Percentiles rank a stretch among this genome's conserved stretches.
Evolutionary conservation across 306 rosid species (phyloP).

Genomic region (Lotus japonicus): DNA sequence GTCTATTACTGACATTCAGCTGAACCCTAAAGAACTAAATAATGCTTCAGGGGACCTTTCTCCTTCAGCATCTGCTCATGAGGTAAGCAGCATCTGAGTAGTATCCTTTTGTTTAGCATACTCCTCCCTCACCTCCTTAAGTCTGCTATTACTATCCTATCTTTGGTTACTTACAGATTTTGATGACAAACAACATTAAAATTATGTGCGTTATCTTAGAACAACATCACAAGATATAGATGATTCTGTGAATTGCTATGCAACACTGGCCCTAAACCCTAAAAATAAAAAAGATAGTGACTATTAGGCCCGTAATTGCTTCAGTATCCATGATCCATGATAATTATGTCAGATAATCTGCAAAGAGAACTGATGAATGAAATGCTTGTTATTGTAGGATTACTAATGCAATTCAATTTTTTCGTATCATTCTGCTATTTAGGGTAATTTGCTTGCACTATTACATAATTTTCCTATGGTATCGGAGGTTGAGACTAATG

Average conservation of each 20-base stretch:
- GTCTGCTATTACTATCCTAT: not conserved
- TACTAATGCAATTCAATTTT: not conserved
- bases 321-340: not conserved
- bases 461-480: not conserved
- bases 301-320: not conserved
- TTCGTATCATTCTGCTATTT: not conserved
- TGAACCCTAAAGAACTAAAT: slow-evolving; percentile 50
- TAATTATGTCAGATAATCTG: not conserved
- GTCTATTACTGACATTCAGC: slow-evolving; percentile 55
- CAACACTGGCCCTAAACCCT: too few species aligned
- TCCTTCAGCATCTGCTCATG: slow-evolving; percentile 45
- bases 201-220: slow-evolving; percentile 29
- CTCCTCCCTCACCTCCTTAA: slow-evolving; percentile 4
- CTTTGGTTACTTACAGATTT: slow-evolving; percentile 8
- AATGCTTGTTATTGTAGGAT: not conserved
- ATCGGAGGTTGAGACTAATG: slow-evolving; percentile 13
- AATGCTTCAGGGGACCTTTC: slow-evolving; percentile 41
- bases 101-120: slow-evolving; percentile 15
- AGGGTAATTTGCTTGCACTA: slow-evolving; percentile 3
- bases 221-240: slow-evolving; percentile 19
- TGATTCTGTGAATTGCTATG: slow-evolving; percentile 17
- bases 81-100: slow-evolving; percentile 39
- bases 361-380: not conserved
- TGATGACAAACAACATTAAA: slow-evolving; percentile 15
- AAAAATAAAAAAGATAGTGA: not conserved